Evolutionary conservation across 192 early-diverging fungal species (phyloP).

Genomic region (Podila epicladia): DNA sequence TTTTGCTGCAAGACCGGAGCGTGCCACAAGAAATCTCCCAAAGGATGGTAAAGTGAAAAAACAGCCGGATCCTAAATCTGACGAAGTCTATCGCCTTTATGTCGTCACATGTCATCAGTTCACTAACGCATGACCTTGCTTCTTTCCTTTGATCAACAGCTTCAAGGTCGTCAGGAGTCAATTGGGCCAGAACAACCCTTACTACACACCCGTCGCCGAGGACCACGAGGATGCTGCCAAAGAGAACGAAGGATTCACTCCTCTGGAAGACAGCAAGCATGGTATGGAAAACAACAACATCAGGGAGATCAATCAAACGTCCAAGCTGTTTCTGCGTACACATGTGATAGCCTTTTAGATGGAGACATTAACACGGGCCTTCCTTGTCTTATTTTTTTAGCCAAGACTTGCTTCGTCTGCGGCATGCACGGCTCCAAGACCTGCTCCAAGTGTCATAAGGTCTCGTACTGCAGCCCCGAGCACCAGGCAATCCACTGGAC

Average conservation of each 20-base stretch:
- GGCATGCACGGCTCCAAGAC: conserved; percentile 74
- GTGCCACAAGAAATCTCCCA: conserved; percentile 74
- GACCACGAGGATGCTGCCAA: conserved; percentile 44
- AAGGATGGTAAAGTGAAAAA: conserved; percentile 54
- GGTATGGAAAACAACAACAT: conserved; percentile 4
- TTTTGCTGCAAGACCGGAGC: conserved; percentile 91
- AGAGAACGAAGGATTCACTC: conserved; percentile 48
- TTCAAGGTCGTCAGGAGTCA: conserved; percentile 88
- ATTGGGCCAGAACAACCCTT: conserved; percentile 75
- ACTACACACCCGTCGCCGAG: conserved; percentile 60
- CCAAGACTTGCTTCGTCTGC: conserved; percentile 74
- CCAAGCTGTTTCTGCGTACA: neutral
- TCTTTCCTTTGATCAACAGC: conserved; percentile 51
- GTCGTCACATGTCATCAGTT: neutral
- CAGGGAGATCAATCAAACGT: no score
- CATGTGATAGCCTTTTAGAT: neutral
- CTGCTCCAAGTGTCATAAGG: conserved; percentile 81
- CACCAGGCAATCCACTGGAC: conserved; percentile 92
- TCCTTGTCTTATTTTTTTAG: conserved; percentile 10
- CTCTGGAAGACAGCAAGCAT: conserved; percentile 18
- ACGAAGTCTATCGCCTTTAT: neutral
- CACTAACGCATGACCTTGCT: neutral
- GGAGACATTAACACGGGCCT: neutral
- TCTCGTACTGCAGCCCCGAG: conserved; percentile 83
- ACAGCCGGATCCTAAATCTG: no score